These are phyloP conservation scores for Metschnikowia colocasiae DNA, from an alignment of 805 yeast species.

Conservation along the genomic window DNA sequence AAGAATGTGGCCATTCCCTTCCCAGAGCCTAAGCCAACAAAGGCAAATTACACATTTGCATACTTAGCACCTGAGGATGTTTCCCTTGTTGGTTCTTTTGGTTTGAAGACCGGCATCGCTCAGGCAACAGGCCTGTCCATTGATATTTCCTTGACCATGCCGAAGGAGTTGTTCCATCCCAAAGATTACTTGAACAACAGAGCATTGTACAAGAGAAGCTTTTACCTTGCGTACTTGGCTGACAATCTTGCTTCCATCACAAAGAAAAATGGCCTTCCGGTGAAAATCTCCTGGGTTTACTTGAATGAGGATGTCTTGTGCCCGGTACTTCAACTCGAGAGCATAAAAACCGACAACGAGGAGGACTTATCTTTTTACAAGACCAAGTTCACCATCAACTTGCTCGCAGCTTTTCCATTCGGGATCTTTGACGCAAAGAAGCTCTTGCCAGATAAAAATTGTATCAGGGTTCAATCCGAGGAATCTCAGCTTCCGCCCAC, in stretches of 20 bases:
- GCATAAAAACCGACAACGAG: slow-evolving; percentile 46
- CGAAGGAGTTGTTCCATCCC: slow-evolving; percentile 64
- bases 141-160: slow-evolving; percentile 84
- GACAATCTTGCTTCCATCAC: slow-evolving; percentile 55
- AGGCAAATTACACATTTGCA: slow-evolving; percentile 66
- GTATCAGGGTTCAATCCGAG: slow-evolving; percentile 65
- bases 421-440: slow-evolving; percentile 72
- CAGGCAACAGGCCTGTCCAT: slow-evolving; percentile 61
- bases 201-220: slow-evolving; percentile 85
- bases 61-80: slow-evolving; percentile 70
- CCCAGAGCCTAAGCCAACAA: slow-evolving; percentile 83
- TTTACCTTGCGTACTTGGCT: slow-evolving; percentile 77
- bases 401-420: slow-evolving; percentile 70
- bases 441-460: slow-evolving; percentile 73
- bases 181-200: slow-evolving; percentile 90
- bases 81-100: slow-evolving; percentile 84
- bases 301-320: slow-evolving; percentile 73
- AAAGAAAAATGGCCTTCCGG: slow-evolving; percentile 53
- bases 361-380: slow-evolving; percentile 56
- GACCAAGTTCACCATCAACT: slow-evolving; percentile 66
- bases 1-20: slow-evolving; percentile 70
- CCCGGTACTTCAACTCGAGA: slow-evolving; percentile 67
- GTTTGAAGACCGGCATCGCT: slow-evolving; percentile 74
- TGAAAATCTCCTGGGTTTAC: slow-evolving; percentile 59
- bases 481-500: slow-evolving; percentile 60